Percentiles rank a stretch among this genome's conserved stretches.
Evolutionary conservation across 179 eudicot species (phyloP).

Genomic region (Drosera spatulata): DNA sequence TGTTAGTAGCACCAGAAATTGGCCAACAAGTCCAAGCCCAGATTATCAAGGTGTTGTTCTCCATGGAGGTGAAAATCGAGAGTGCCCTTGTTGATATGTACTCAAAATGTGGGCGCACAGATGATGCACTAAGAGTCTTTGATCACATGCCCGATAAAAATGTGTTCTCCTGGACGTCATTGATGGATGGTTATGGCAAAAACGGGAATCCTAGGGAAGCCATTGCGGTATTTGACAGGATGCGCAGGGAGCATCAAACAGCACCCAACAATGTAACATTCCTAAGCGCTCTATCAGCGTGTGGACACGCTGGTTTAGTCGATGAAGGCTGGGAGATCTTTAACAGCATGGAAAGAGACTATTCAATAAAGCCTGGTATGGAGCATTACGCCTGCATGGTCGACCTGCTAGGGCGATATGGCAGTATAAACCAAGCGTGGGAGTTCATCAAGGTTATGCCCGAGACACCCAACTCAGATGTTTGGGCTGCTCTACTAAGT

Average conservation of each 20-base stretch:
- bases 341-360: slow-evolving; percentile 58
- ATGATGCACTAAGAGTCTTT: slow-evolving; percentile 61
- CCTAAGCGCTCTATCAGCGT: slow-evolving; percentile 67
- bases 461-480: slow-evolving; percentile 72
- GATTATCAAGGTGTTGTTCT: slow-evolving; percentile 16
- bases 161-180: slow-evolving; percentile 87
- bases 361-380: slow-evolving; percentile 69
- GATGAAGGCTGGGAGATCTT: slow-evolving; percentile 58
- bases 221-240: slow-evolving; percentile 37
- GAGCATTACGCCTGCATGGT: slow-evolving; percentile 97
- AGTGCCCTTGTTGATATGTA: slow-evolving; percentile 94
- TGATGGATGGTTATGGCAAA: slow-evolving; percentile 91
- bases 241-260: slow-evolving; percentile 27
- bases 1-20: slow-evolving; percentile 40
- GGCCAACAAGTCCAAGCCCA: slow-evolving; percentile 77
- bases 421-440: slow-evolving; percentile 53
- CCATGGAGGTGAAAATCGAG: slow-evolving; percentile 49
- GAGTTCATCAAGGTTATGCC: slow-evolving; percentile 62
- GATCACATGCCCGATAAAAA: slow-evolving; percentile 61
- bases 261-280: slow-evolving; percentile 71
- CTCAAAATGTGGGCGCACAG: slow-evolving; percentile 63
- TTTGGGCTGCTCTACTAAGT: slow-evolving; percentile 87
- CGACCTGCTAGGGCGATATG: slow-evolving; percentile 77
- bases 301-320: slow-evolving; percentile 74
- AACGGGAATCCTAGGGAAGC: slow-evolving; percentile 65